Evolutionary conservation across 1,284 basidiomycete genomes (phyloP), one percentile per base, ranked within the genome.

Genomic region (Testicularia cyperi): DNA sequence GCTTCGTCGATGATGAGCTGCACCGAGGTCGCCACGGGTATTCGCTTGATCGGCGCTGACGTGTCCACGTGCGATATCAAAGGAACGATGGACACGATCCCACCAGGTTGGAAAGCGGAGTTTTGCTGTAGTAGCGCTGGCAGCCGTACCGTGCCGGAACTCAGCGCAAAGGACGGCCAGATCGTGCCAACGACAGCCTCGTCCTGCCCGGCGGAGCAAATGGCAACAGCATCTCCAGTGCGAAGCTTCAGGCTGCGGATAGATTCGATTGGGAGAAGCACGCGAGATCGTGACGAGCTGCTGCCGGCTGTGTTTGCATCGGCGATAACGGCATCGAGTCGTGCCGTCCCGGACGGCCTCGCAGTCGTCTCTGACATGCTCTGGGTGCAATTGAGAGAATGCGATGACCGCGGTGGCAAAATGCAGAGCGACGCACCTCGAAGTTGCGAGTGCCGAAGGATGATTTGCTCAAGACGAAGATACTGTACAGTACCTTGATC

Each of bases 101-200:
- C 39, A 6, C 47, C 52, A 3, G 44, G 20, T n/a, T 52, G 44
- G 13, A 62, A 23, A 7, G 31, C 24, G 12, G 22, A 22, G 9
- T 44, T 19, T 1, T 34, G 10, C 16, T 38, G 44, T 15, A 43
- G 40, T 14, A 44, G 35, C 14, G 42, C 12, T 4, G 58, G 58
- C 2, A 62, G 44, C 12, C 52, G 52, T 8, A 48, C 28, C 4
- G 52, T 47, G 1, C 41, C 58, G 8, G 43, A 28, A 15, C 52
- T 52, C 14, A 62, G 21, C 10, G 52, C 41, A 16, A 62, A 52
- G 1, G 58, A 62, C 1, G 58, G 58, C 58, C 58, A 62, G 4
- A 62, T 38, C 5, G 52, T 41, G 16, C 58, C 58, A 1, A 56
- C 38, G 8, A 35, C 14, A 19, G 52, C 19, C 10, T 26, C 26